Evolutionary conservation across 2,329 filamentous ascomycete species (phyloP), one percentile per base, ranked within the genome.

Genomic region (Bipolaris gigantea): DNA sequence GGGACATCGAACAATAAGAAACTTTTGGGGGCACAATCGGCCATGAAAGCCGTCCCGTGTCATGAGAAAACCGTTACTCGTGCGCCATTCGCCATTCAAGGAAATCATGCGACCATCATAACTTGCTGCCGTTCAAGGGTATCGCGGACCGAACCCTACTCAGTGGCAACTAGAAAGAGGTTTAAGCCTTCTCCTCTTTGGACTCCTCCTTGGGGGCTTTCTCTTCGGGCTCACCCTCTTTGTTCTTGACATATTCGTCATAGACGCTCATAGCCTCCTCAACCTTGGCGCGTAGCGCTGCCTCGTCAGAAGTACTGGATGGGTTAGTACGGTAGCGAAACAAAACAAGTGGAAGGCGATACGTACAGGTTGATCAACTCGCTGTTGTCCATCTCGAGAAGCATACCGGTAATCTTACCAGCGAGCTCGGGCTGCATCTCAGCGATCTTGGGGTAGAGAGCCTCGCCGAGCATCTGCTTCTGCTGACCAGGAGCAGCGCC

Each of bases 341-440:
- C 32, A 35, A 35, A 48, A 11, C 2, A 15, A 5, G 16, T n/a
- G 38, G 44, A 46, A 48, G 35, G 33, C 48, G 30, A 25, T 60
- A 90, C 92, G 90, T 88, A 96, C 90, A 99, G 85, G 79, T 90
- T 90, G 73, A 99, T 84, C 69, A 99, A 83, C 82, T 99, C 94
- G 53, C 83, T 76, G 79, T 97, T 97, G 71, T 97, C 94, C 94
- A 99, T 99, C 85, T 99, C 94, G 70, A 99, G 80, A 70, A 99
- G 89, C 94, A 99, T 99, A 80, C 94, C 94, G 59, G 94, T 99
- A 77, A 99, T 97, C 88, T 99, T 99, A 75, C 94, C 94, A 60
- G 94, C 94, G 71, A 99, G 84, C 70, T 97, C 92, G 56, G 92
- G 89, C 82, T 99, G 94, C 79, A 96, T 88, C 65, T 85, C 86